Base-by-base conservation (phyloP, 768 basidiomycete genomes). In the Kwoniella shandongensis region DNA sequence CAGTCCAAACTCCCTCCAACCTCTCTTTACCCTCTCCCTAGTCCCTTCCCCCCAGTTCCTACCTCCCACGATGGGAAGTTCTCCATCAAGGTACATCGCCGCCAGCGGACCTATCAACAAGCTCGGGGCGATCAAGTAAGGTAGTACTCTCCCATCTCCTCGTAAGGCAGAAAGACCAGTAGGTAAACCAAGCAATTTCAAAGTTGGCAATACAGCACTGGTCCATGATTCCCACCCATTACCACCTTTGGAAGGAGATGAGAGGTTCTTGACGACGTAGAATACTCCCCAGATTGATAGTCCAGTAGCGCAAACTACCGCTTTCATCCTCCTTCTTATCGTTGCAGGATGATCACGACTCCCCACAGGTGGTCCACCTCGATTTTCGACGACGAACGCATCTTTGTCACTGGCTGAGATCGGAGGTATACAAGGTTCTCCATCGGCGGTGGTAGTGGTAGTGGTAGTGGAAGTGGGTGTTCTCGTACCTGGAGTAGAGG, bases 101-200 rank as follows among this genome's bases (percentile, higher is more conserved):
- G 86, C 88, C 2, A 96, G 77, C 0, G 92, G 88, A 0, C 92
- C 92, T 10, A 84, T 73, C 72, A 86, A 91, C 13, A 94, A 80
- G 1, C 85, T 52, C 0, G 90, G 90, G 0, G 85, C 84, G 36
- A 90, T 78, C 23, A 91, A 72, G 64, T 85, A 85, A 0, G 88
- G 73, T 23, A 68, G 49, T 3, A 59, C 20, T 3, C 4, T 44
- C 38, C 27, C 38, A 4, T 18, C 4, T 4, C 44, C 25, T 10
- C 20, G 45, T 18, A 27, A 46, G 20, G 20, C 39, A 53, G 47
- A 39, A 54, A 13, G 27, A 32, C 8, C 20, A 15, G 32, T 32
- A 6, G 32, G 13, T 32, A 61, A 42, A 45, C 53, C 41, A 18
- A 63, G 42, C 51, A 45, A 22, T 60, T 54, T 17, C 40, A 60